These are phyloP conservation scores for Linnemannia elongata DNA, from an alignment of 192 early-diverging fungal genomes.

Conservation along the genomic window DNA sequence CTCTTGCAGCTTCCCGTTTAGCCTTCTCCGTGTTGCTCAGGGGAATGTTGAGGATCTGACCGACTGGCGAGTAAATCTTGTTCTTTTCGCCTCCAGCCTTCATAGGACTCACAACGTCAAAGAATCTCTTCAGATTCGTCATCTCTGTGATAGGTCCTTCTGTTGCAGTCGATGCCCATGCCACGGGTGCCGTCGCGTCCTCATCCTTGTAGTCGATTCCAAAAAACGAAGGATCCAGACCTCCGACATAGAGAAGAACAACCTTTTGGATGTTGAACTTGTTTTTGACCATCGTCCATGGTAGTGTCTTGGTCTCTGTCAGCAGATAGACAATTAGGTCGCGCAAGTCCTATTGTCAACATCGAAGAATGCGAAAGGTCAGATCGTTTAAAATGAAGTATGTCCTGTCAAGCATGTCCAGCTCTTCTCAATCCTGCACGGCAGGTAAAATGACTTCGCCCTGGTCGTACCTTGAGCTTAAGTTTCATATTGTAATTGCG, in stretches of 20 bases:
- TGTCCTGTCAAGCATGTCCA: background rate
- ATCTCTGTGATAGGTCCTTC: conserved; percentile 38
- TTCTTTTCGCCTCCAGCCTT: conserved; percentile 47
- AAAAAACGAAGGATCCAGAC: conserved; percentile 43
- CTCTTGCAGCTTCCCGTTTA: conserved; percentile 14
- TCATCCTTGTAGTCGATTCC: conserved; percentile 32
- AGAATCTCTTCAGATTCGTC: conserved; percentile 25
- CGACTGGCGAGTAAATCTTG: conserved; percentile 22
- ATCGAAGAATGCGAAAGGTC: background rate
- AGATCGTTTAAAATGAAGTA: background rate
- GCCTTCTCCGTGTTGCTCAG: conserved; percentile 37
- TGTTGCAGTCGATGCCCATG: conserved; percentile 20
- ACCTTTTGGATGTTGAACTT: conserved; percentile 52
- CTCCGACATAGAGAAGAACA: conserved; percentile 34
- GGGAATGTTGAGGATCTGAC: conserved; percentile 28
- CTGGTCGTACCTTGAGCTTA: conserved; percentile 30
- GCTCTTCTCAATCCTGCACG: background rate
- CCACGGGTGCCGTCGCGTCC: conserved; percentile 18
- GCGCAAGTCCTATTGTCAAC: conserved; percentile 23
- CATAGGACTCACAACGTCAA: conserved; percentile 44
- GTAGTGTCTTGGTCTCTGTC: conserved; percentile 39
- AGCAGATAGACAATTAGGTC: conserved; percentile 44
- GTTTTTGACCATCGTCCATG: conserved; percentile 57
- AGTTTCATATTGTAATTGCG: conserved; percentile 28
- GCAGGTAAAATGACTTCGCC: background rate